Base-by-base conservation (phyloP, 805 yeast species). In the Cyberlindnera saturnus region DNA sequence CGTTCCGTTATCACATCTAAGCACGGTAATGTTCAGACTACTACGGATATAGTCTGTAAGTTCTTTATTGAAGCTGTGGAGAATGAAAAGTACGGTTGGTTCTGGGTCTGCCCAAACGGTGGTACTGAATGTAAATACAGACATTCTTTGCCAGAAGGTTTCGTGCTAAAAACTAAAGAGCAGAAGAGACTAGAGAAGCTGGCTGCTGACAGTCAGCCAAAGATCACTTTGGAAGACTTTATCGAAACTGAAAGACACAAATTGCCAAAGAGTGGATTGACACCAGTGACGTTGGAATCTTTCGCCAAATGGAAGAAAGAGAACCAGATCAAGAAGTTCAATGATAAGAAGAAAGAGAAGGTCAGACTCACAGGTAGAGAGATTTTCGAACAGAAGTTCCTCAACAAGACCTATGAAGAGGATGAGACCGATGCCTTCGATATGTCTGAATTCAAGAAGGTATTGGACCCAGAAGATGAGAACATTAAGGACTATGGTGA, bases 61-160 rank as follows among this genome's bases (percentile, higher is more conserved):
- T 79, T 65, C 65, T 95, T 93, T 69, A 86, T 93, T 52, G 96
- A 89, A 47, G 98, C 99, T 0, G 97, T 93, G 45, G 99, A 93
- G 62, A 88, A 89, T 60, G 93, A 91, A 45, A 91, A 91, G 62
- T 93, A 93, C 62, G 99, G 99, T 60, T 93, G 99, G 99, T 90
- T 93, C 67, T 93, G 99, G 99, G 74, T 76, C 17, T 93, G 99
- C 71, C 99, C 99, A 23, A 87, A 87, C 55, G 90, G 91, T 34
- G 97, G 96, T 52, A 79, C 84, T 48, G 83, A 79, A 47, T 93
- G 99, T 77, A 91, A 83, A 71, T 93, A 93, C 70, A 82, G 79
- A 65, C 99, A 93, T 66, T 85, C 97, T 8, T 73, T 93, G 59
- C 99, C 99, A 34, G 90, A 95, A 38, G 99, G 99, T 1, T 95